Evolutionary conservation across 768 basidiomycete genomes (phyloP), one percentile per base, ranked within the genome.

Genomic region (Pleurotus citrinopileatus): DNA sequence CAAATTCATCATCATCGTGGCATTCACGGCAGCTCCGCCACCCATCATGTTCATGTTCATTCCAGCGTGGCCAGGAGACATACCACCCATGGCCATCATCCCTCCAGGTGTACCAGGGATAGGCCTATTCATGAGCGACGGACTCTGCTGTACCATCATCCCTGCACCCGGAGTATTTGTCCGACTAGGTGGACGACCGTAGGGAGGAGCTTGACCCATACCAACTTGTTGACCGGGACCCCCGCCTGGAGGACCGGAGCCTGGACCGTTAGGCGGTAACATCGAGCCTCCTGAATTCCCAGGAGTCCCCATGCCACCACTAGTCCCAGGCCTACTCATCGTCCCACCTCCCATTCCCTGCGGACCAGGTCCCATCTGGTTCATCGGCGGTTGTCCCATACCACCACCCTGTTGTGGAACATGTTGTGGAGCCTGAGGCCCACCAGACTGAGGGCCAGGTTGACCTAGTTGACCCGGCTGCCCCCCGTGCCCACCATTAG

Each of bases 131-230:
- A 74, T 67, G 59, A 87, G 37, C 3, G 82, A 83, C 4, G 87
- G 86, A 60, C 86, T 88, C 1, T 65, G 79, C 2, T 82, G 79
- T 53, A 76, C 69, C 66, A 77, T 70, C 67, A 80, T 75, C 29
- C 63, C 68, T 5, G 72, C 67, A 55, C 75, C 73, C 0, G 84
- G 82, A 0, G 82, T 77, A 3, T 67, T 78, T 34, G 86, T 77
- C 36, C 86, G 76, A 63, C 87, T 88, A 3, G 82, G 81, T 4
- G 86, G 80, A 45, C 82, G 73, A 2, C 74, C 78, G 13, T 73
- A 61, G 5, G 22, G 19, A 20, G 69, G 72, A 9, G 77, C 73
- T 27, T 55, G 57, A 32, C 27, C 44, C 54, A 56, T 56, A 25
- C 28, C 26, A 23, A 29, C 44, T 28, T 42, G 55, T 23, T 42